Conservation (phyloP, 1,284 basidiomycete species). For the Ceratobasidium sp. region DNA sequence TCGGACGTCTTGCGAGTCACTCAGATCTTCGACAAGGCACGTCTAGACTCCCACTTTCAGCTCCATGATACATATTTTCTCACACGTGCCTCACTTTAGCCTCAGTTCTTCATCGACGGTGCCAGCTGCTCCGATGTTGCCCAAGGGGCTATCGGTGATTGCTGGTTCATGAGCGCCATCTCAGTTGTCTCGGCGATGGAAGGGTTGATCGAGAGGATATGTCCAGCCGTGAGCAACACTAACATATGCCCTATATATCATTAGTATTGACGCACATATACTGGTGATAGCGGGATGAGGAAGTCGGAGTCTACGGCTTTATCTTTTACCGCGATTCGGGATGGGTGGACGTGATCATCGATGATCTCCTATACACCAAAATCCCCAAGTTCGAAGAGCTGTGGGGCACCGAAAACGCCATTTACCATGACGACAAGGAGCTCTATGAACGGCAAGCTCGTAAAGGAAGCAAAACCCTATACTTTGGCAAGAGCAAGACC, state of each 20-base stretch:
- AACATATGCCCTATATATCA: too few species aligned
- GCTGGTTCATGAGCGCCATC: conserved; percentile 66
- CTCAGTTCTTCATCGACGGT: conserved; percentile 62
- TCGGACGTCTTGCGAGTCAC: conserved; percentile 61
- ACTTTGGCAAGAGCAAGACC: conserved; percentile 49
- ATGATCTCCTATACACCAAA: conserved; percentile 47
- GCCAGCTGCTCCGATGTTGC: conserved; percentile 58
- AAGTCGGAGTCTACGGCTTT: conserved; percentile 66
- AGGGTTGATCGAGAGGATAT: conserved; percentile 65
- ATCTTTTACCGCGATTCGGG: conserved; percentile 49
- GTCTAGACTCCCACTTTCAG: neutral
- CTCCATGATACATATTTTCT: neutral
- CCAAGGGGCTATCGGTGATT: conserved; percentile 63
- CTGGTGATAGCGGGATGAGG: conserved; percentile 61
- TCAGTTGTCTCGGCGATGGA: conserved; percentile 59
- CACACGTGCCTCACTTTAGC: conserved; percentile 45
- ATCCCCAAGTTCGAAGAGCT: conserved; percentile 49
- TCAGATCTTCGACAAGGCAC: conserved; percentile 60
- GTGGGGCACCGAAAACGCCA: conserved; percentile 20
- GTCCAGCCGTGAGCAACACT: conserved; percentile 61
- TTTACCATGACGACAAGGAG: conserved; percentile 49
- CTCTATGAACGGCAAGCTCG: conserved; percentile 15
- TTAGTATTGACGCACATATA: neutral
- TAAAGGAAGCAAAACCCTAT: conserved; percentile 47
- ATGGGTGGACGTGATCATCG: conserved; percentile 50